Percentiles rank a stretch among this genome's conserved stretches.
Conservation (phyloP, 2,329 filamentous ascomycete genomes). For the Microdochium bolleyi region DNA sequence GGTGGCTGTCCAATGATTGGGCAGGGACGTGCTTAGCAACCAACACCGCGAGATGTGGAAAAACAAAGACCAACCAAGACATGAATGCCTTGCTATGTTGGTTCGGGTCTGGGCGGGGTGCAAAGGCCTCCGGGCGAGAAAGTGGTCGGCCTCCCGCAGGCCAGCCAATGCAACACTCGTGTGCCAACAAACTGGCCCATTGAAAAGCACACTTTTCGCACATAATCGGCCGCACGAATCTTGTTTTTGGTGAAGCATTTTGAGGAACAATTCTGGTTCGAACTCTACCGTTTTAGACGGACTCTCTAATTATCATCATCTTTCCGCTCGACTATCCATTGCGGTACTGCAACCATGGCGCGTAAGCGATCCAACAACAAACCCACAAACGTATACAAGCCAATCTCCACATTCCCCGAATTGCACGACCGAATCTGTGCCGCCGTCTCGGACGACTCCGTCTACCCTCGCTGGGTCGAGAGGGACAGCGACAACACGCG, state of each 20-base stretch:
- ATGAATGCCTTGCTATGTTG: no score
- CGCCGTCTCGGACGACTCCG: neutral
- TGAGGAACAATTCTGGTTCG: no score
- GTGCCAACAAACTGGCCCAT: no score
- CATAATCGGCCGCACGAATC: no score
- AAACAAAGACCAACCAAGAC: no score
- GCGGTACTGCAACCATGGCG: neutral
- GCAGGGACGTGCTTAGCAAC: no score
- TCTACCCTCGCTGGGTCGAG: neutral
- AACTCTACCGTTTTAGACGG: no score
- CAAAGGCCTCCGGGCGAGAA: neutral
- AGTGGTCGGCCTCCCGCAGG: neutral
- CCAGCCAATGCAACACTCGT: neutral
- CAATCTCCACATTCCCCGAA: neutral
- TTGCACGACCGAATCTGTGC: neutral
- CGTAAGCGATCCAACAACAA: neutral
- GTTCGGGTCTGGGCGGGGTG: neutral
- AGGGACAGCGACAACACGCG: neutral
- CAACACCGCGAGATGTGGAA: no score
- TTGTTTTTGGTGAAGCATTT: no score
- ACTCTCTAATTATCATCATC: neutral
- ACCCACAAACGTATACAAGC: no score
- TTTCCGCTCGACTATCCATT: neutral
- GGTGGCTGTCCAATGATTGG: no score
- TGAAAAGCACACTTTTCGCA: no score